These are phyloP conservation scores for Psilocybe subaeruginosa DNA, from an alignment of 768 basidiomycete genomes.

Conservation along the genomic window DNA sequence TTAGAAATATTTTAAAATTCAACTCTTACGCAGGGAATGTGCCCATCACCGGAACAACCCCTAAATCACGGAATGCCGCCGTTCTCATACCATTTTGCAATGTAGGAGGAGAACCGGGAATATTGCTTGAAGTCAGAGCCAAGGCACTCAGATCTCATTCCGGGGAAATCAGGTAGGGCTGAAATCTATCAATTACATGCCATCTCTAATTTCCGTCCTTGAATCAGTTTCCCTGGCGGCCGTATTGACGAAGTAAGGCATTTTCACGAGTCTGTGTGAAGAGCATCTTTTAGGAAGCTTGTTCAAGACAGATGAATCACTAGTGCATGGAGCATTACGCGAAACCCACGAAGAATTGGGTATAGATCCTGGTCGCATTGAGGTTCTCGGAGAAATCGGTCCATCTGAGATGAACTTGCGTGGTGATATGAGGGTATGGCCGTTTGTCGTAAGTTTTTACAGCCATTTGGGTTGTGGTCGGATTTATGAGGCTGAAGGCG, in stretches of 20 bases:
- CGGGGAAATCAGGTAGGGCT: constrained; percentile 76
- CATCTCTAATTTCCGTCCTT: background rate
- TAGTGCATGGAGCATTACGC: constrained; percentile 61
- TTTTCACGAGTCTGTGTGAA: constrained; percentile 10
- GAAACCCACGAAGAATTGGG: constrained; percentile 81
- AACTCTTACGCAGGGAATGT: constrained; percentile 10
- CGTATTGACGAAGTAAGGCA: constrained; percentile 59
- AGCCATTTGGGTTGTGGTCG: background rate
- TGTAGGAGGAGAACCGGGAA: constrained; percentile 63
- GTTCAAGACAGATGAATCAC: constrained; percentile 52
- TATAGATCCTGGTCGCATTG: constrained; percentile 58
- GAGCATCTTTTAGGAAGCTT: constrained; percentile 14
- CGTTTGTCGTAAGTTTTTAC: constrained; percentile 64
- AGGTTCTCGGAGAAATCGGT: constrained; percentile 67
- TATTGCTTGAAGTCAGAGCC: constrained; percentile 73
- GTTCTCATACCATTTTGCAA: constrained; percentile 82
- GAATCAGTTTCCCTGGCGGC: constrained; percentile 73
- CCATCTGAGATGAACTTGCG: constrained; percentile 61
- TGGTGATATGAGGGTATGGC: constrained; percentile 70
- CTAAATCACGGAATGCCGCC: constrained; percentile 52
- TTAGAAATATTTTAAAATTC: constrained; percentile 29
- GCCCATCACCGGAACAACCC: constrained; percentile 15
- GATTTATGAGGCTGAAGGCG: constrained; percentile 4
- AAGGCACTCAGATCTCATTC: constrained; percentile 69
- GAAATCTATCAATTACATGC: background rate